Evolutionary conservation across 768 basidiomycete species (phyloP), one percentile per base, ranked within the genome.

Genomic region (Pisolithus orientalis): DNA sequence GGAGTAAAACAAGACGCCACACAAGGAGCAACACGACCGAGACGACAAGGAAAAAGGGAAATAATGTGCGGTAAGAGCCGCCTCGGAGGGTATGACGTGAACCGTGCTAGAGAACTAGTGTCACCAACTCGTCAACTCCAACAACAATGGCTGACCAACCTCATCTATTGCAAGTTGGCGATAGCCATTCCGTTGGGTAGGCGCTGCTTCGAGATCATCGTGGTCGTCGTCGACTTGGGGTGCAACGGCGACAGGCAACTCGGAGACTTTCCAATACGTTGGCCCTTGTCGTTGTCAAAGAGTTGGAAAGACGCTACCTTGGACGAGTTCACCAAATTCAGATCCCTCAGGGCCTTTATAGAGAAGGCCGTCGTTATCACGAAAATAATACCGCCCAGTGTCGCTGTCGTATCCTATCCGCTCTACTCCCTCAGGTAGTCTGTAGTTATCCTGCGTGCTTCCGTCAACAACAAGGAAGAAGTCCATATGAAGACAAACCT

Each of bases 331-430:
- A 24, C 87, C 81, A 57, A 76, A 87, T 62, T 81, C 70, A 32
- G 82, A 77, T 24, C 86, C 87, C 55, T 82, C 75, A 16, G 76
- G 68, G 31, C 78, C 78, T 65, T 80, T 82, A 84, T 61, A 82
- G 55, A 67, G 62, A 7, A 64, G 68, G 9, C 87, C 85, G 44
- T 74, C 75, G 3, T 52, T 52, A 64, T 82, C 80, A 25, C 75
- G 75, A 69, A 83, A 90, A 62, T 77, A 75, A 70, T 90, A 89
- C 45, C 76, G 71, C 46, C 79, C 77, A 1, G 76, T 75, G 70
- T 90, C 88, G 4, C 83, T 71, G 67, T 91, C 88, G 62, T 90
- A 90, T 10, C 87, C 88, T 52, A 86, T 79, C 32, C 88, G 80
- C 55, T 80, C 72, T 63, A 78, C 67, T 39, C 78, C 78, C 49